These are phyloP conservation scores for Arachis stenosperma DNA, from an alignment of 306 rosid species.

Conservation along the genomic window DNA sequence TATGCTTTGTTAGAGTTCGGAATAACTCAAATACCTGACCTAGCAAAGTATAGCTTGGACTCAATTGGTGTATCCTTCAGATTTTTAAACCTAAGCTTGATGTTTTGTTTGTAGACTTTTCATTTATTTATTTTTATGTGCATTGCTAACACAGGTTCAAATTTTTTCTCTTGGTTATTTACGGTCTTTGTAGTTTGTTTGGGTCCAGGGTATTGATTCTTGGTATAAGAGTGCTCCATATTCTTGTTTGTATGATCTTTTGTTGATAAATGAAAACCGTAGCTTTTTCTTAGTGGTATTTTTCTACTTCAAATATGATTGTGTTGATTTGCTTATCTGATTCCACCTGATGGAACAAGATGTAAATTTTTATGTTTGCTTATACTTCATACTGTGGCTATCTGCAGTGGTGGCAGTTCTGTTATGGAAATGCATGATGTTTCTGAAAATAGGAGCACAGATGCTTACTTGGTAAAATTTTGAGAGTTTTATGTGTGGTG, in stretches of 20 bases:
- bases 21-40: neutral
- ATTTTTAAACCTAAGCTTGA: neutral
- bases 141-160: neutral
- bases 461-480: constrained; percentile 60
- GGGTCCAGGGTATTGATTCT: neutral
- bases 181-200: neutral
- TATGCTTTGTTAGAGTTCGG: neutral
- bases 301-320: neutral
- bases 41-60: neutral
- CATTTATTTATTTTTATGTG: neutral
- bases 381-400: constrained; percentile 28
- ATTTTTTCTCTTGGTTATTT: constrained; percentile 1
- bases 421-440: constrained; percentile 65
- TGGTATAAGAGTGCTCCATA: neutral
- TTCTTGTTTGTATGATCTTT: constrained; percentile 3
- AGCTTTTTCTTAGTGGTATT: neutral
- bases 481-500: neutral
- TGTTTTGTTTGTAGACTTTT: neutral
- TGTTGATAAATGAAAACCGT: constrained; percentile 11
- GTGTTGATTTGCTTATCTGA: constrained; percentile 29
- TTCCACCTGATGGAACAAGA: neutral
- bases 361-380: constrained; percentile 18
- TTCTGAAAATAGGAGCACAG: constrained; percentile 50
- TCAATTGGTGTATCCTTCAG: neutral
- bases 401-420: constrained; percentile 66